Percentiles rank a stretch among this genome's conserved stretches.
Conservation (phyloP, 2,329 filamentous ascomycete genomes). For the Stagonosporopsis chrysanthemi region DNA sequence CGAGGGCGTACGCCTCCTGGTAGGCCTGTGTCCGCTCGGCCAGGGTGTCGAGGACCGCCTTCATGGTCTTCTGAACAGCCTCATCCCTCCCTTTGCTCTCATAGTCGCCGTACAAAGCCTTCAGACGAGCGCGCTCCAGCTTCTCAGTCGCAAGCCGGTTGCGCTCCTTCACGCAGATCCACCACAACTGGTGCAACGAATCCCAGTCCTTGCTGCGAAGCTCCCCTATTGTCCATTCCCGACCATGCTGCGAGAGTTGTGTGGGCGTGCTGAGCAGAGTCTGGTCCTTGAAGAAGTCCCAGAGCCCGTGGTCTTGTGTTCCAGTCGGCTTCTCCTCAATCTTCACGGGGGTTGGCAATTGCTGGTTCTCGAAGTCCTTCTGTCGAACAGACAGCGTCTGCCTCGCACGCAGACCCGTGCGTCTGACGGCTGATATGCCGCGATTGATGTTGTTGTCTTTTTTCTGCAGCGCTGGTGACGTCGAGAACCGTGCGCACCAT, state of each 20-base stretch:
- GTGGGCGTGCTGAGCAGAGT: conserved; percentile 75
- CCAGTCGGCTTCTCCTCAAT: conserved; percentile 65
- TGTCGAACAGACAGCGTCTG: conserved; percentile 77
- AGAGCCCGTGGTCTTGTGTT: conserved; percentile 84
- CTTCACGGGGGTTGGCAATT: conserved; percentile 75
- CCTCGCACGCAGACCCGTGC: conserved; percentile 71
- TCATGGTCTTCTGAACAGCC: conserved; percentile 78
- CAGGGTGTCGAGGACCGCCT: conserved; percentile 81
- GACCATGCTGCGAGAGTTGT: conserved; percentile 73
- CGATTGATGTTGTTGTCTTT: conserved; percentile 81
- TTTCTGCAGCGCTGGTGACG: conserved; percentile 59
- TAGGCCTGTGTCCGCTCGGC: conserved; percentile 90
- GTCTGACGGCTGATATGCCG: conserved; percentile 81
- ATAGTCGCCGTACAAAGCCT: conserved; percentile 75
- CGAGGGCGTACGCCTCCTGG: conserved; percentile 75
- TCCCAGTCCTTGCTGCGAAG: conserved; percentile 91
- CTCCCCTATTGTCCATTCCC: conserved; percentile 85
- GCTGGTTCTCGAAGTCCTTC: conserved; percentile 55
- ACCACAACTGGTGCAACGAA: conserved; percentile 91
- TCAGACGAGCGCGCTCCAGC: conserved; percentile 70
- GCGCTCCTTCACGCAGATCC: conserved; percentile 88
- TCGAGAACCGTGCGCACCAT: conserved; percentile 56
- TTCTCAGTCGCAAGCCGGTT: conserved; percentile 86
- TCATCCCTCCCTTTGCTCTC: conserved; percentile 71
- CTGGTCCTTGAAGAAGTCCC: conserved; percentile 82